phyloP scores from a whole-genome alignment of 106 monocot genomes.

The Apostasia shenzhenica region DNA sequence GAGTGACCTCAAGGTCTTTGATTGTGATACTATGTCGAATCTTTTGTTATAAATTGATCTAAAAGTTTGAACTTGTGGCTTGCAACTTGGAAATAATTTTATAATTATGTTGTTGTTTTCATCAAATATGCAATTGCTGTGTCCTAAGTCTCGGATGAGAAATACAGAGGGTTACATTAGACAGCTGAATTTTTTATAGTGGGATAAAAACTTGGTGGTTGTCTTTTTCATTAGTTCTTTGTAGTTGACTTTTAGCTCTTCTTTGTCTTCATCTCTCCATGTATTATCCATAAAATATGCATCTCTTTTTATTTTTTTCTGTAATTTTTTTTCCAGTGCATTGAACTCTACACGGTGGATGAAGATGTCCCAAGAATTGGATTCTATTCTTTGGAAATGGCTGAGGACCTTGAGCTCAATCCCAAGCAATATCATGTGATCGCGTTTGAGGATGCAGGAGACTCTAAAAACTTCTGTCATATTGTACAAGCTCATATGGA shows the following conservation, averaged over 20 bases:
- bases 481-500: slow-evolving; percentile 79
- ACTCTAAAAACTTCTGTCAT: slow-evolving; percentile 74
- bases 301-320: not conserved
- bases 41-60: too few species aligned
- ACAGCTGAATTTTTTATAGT: too few species aligned
- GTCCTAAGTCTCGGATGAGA: too few species aligned
- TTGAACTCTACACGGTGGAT: slow-evolving; percentile 74
- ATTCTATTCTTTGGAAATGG: slow-evolving; percentile 92
- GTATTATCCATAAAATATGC: not conserved
- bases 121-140: too few species aligned
- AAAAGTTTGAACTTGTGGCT: too few species aligned
- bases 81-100: too few species aligned
- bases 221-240: too few species aligned
- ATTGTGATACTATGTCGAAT: too few species aligned
- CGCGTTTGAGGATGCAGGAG: slow-evolving; percentile 78
- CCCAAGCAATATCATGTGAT: slow-evolving; percentile 86
- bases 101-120: too few species aligned
- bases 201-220: too few species aligned
- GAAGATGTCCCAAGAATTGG: slow-evolving; percentile 51
- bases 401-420: slow-evolving; percentile 66
- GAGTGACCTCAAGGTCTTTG: too few species aligned
- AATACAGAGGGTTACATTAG: too few species aligned
- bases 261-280: not conserved
- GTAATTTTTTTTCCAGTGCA: slow-evolving; percentile 42
- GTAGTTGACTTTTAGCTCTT: not conserved